Conservation (phyloP, 768 basidiomycete genomes). For the Panaeolus cyanescens region DNA sequence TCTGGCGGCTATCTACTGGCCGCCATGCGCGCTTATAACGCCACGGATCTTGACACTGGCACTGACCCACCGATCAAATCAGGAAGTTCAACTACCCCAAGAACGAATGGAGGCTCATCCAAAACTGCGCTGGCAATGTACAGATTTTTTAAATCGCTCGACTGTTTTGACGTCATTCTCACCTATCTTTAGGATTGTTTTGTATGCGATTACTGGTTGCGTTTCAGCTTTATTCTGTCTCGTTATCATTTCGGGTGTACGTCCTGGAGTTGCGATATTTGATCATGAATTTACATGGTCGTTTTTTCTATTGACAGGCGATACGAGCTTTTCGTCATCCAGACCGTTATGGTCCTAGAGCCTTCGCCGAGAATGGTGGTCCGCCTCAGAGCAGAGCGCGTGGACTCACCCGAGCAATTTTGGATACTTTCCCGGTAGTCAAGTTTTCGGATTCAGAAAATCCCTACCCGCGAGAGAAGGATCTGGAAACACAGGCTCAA, state of each 20-base stretch:
- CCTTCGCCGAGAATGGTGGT: conserved; percentile 38
- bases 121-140: conserved; percentile 81
- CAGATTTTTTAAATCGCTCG: conserved; percentile 16
- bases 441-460: conserved; percentile 52
- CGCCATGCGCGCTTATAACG: conserved; percentile 64
- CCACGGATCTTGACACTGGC: conserved; percentile 37
- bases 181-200: conserved; percentile 58
- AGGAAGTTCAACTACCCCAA: conserved; percentile 20
- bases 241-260: conserved; percentile 83
- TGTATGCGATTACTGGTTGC: conserved; percentile 88
- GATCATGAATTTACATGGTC: not conserved
- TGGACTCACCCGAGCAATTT: conserved; percentile 89
- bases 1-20: conserved; percentile 70
- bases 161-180: conserved; percentile 7
- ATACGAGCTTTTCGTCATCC: conserved; percentile 84
- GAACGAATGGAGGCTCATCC: conserved; percentile 16
- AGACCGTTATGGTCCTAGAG: conserved; percentile 86
- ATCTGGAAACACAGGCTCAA: conserved; percentile 26
- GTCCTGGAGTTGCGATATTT: conserved; percentile 22
- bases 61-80: conserved; percentile 22
- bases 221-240: conserved; percentile 84
- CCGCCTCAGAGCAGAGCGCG: conserved; percentile 65
- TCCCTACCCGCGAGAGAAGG: conserved; percentile 17
- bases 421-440: conserved; percentile 95
- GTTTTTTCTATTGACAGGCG: conserved; percentile 44